Base-by-base conservation (phyloP, 2,329 filamentous ascomycete genomes). In the Aspergillus spinulosporus region DNA sequence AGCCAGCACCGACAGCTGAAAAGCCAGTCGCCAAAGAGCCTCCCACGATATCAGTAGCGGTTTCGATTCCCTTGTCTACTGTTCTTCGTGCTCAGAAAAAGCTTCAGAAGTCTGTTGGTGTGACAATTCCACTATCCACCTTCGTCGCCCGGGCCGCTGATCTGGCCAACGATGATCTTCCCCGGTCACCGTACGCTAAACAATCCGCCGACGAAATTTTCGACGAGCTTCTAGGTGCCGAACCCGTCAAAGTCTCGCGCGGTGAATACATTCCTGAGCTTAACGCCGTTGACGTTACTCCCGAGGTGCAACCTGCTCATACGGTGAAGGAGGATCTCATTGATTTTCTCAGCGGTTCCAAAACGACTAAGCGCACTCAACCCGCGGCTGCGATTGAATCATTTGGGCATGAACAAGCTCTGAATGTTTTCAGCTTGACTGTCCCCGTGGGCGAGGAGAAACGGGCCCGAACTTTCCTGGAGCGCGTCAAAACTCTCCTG, bases 131-230 rank as follows among this genome's bases (percentile, higher is more conserved):
- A 11, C 79, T 97, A 4, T 90, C 89, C 2, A 91, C 89, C 9
- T 96, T 97, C 77, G 85, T 99, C 70, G 83, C 86, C 54, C 88
- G 92, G 52, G 94, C 94, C 40, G 84, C 89, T 40, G 88, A 94
- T 67, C 77, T 96, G 28, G 94, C 94, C 58, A 97, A 97, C 75
- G 88, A 94, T 61, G 85, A 89, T 45, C 83, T 97, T 5, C 93
- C 93, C 2, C 78, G 82, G 29, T 83, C 86, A 4, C 81, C 85
- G 58, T 78, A 79, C 59, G 81, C 83, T 45, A 82, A 85, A 68
- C 88, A 88, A 12, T 87, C 89, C 0, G 79, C 88, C 36, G 84
- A 92, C 68, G 91, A 96, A 71, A 84, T 99, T 9, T 97, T 97
- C 76, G 87, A 97, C 70, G 86, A 93, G 66, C 81, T 97, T 11